Evolutionary conservation across 1,284 basidiomycete genomes (phyloP).

Genomic region (Trametes hirsuta): DNA sequence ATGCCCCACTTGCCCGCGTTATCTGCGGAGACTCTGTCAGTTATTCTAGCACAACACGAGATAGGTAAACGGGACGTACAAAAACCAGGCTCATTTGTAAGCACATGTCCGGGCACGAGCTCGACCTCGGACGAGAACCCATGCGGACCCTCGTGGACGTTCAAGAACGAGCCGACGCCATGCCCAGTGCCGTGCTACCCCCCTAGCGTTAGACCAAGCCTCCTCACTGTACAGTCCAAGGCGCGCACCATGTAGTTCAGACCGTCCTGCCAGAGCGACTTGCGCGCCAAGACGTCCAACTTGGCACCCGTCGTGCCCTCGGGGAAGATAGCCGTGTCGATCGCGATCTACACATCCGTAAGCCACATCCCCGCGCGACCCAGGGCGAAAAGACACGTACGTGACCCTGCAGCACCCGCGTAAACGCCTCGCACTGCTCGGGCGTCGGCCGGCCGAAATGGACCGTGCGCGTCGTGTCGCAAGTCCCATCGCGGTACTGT

Average conservation of each 20-base stretch:
- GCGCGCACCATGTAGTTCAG: slow-evolving; percentile 74
- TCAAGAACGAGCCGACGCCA: slow-evolving; percentile 82
- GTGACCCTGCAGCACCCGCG: slow-evolving; percentile 95
- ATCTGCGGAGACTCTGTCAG: slow-evolving; percentile 49
- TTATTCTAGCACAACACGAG: not conserved
- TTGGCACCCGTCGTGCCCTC: slow-evolving; percentile 82
- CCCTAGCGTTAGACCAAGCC: slow-evolving; percentile 14
- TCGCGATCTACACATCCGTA: slow-evolving; percentile 70
- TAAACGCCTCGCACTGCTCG: slow-evolving; percentile 90
- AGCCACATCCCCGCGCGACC: slow-evolving; percentile 3
- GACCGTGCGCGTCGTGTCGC: slow-evolving; percentile 90
- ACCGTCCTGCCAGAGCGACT: slow-evolving; percentile 88
- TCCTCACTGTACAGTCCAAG: slow-evolving; percentile 21
- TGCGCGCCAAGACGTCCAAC: slow-evolving; percentile 85
- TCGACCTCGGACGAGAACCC: slow-evolving; percentile 69
- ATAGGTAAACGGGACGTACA: slow-evolving; percentile 51
- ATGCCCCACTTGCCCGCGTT: slow-evolving; percentile 86
- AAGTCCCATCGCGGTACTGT: slow-evolving; percentile 89
- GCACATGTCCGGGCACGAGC: slow-evolving; percentile 82
- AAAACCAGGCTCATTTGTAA: slow-evolving; percentile 88
- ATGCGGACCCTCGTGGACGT: slow-evolving; percentile 78
- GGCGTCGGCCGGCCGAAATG: slow-evolving; percentile 85
- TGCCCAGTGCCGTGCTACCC: slow-evolving; percentile 82
- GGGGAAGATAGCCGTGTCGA: slow-evolving; percentile 89
- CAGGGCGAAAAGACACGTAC: slow-evolving; percentile 48